A percentile compares a stretch with the other conserved stretches of the same genome.
phyloP scores from a whole-genome alignment of 495 filamentous ascomycete species.

The Hypoxylon subgilvum region DNA sequence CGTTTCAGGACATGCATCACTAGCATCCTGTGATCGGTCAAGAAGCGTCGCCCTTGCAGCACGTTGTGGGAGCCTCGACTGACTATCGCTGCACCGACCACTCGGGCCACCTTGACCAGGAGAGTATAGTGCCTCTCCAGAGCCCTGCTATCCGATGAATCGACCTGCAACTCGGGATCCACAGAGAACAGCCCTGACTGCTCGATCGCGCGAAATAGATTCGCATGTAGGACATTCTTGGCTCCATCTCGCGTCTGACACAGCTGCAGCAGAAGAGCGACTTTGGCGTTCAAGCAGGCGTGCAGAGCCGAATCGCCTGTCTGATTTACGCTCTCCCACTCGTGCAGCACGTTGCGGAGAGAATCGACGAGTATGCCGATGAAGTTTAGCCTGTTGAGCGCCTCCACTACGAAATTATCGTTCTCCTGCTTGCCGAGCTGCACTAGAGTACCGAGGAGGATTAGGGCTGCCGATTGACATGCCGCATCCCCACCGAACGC shows the following conservation, averaged over 20 bases:
- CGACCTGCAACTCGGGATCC: conserved; percentile 83
- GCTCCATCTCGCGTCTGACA: conserved; percentile 81
- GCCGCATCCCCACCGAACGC: conserved; percentile 81
- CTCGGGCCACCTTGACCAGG: conserved; percentile 77
- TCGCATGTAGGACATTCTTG: conserved; percentile 78
- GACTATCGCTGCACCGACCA: conserved; percentile 79
- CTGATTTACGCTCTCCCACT: conserved; percentile 51
- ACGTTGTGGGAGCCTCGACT: conserved; percentile 82
- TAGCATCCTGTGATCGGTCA: conserved; percentile 76
- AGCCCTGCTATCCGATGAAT: conserved; percentile 63
- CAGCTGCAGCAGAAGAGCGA: conserved; percentile 83
- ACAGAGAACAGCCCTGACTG: conserved; percentile 82
- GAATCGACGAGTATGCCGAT: conserved; percentile 85
- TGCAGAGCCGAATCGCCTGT: conserved; percentile 45
- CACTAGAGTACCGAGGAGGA: conserved; percentile 74
- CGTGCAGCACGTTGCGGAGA: conserved; percentile 71
- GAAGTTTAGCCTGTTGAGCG: conserved; percentile 85
- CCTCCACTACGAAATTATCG: conserved; percentile 73
- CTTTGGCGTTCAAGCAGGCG: conserved; percentile 73
- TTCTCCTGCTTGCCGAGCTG: conserved; percentile 69
- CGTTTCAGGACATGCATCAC: conserved; percentile 92
- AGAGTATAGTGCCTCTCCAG: conserved; percentile 82
- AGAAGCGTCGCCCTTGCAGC: conserved; percentile 74
- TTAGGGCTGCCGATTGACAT: conserved; percentile 81
- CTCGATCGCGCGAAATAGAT: conserved; percentile 83